Percentiles rank a stretch among this genome's conserved stretches.
Conservation (phyloP, 2,329 filamentous ascomycete genomes). For the Diaporthe australafricana region DNA sequence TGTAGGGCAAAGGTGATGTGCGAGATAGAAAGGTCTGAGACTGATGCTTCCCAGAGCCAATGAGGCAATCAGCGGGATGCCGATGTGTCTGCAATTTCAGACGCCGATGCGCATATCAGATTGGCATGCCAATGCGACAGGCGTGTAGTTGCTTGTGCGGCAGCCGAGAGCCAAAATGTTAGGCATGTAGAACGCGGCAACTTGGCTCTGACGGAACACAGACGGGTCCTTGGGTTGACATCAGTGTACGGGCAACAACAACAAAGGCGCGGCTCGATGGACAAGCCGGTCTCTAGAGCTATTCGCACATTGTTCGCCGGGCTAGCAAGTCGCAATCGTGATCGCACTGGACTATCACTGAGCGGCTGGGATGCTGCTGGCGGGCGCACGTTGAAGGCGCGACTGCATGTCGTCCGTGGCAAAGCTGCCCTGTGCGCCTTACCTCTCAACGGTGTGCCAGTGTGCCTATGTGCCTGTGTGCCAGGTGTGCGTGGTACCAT, state of each 20-base stretch:
- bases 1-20: slow-evolving; percentile 25
- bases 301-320: not conserved
- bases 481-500: slow-evolving; percentile 1
- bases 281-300: not conserved
- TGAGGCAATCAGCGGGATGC: slow-evolving; percentile 19
- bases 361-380: slow-evolving; percentile 18
- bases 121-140: slow-evolving; percentile 11
- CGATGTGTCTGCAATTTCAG: slow-evolving; percentile 30
- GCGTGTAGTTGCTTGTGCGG: slow-evolving; percentile 28
- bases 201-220: slow-evolving; percentile 8
- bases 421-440: slow-evolving; percentile 26
- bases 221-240: not conserved
- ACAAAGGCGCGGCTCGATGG: slow-evolving; percentile 11
- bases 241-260: slow-evolving; percentile 5
- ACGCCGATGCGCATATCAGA: slow-evolving; percentile 30
- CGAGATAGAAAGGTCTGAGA: slow-evolving; percentile 28
- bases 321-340: not conserved
- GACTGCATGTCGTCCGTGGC: slow-evolving; percentile 3
- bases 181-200: slow-evolving; percentile 20
- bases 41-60: slow-evolving; percentile 23
- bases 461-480: not conserved
- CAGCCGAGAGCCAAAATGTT: not conserved
- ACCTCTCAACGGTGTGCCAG: slow-evolving; percentile 10
- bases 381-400: slow-evolving; percentile 12
- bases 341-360: not conserved